Base-by-base conservation (phyloP, 257 asterid genomes). In the Solanum habrochaites region DNA sequence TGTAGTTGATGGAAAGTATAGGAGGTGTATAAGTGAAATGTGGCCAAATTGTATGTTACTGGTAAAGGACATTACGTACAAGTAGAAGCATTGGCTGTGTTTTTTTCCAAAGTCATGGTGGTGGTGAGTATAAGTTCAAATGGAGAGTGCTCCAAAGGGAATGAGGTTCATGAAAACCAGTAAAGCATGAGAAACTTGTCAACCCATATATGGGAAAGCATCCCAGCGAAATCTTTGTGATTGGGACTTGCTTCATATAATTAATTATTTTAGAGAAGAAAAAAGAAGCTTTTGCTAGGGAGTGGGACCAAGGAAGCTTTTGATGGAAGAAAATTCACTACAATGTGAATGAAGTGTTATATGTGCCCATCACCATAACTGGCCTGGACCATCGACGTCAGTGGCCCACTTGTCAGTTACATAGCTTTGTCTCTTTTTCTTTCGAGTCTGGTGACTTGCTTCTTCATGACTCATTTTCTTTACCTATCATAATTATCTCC, bases 201-300 rank as follows among this genome's bases (percentile, higher is more conserved):
- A 88, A 88, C 83, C 95, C 95, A 91, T 85, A 85, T 85, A 16
- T 70, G 69, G 87, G 88, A 91, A 91, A 91, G 88, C 94, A 92
- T 93, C 96, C 90, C 83, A 89, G 88, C 88, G 75, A 91, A 77
- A 95, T 95, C 97, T 95, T 89, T 86, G 39, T 87, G 98, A 95
- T 88, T 87, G 92, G 70, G 97, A 95, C 98, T 85, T 31, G 62
- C 47, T 85, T 49, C 45, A 81, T 80, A 49, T 49, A 49, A 5
- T 49, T 49, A 80, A 80, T 81, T 47, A 49, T 77, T 77, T 83
- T 87, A 67, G 81, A 77, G 87, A 85, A 21, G 66, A 56, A 52
- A 85, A 9, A 69, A 25, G 14, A 43, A n/a, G 62, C 74, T 64
- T 81, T 83, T 78, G 60, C 84, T 73, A 39, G 56, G 56, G 39